These are phyloP conservation scores for Suhomyces panamericanus DNA, from an alignment of 1,139 yeast species.

Conservation along the genomic window DNA sequence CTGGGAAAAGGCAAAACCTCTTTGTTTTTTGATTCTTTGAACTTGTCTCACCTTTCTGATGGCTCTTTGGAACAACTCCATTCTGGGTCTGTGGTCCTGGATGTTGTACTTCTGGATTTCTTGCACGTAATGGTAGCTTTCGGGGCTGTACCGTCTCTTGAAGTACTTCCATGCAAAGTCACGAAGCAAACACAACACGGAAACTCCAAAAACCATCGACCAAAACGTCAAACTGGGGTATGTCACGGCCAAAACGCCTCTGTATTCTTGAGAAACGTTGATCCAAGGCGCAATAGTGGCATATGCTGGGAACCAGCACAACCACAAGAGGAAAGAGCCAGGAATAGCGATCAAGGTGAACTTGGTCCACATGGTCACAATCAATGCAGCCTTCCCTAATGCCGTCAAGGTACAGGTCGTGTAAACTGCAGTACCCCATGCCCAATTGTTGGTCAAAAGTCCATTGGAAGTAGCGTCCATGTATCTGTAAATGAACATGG, in stretches of 20 bases:
- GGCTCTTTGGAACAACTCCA: slow-evolving; percentile 96
- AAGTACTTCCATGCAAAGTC: slow-evolving; percentile 95
- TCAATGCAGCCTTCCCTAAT: slow-evolving; percentile 90
- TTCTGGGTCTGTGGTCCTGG: slow-evolving; percentile 90
- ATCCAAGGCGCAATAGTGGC: slow-evolving; percentile 82
- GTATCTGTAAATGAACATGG: slow-evolving; percentile 64
- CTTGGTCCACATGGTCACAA: slow-evolving; percentile 93
- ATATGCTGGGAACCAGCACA: slow-evolving; percentile 83
- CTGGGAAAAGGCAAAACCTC: slow-evolving; percentile 98
- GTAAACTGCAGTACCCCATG: slow-evolving; percentile 90
- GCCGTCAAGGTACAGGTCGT: slow-evolving; percentile 88
- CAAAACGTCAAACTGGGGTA: slow-evolving; percentile 83
- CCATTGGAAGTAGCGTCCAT: slow-evolving; percentile 73
- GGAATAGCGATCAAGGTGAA: slow-evolving; percentile 91
- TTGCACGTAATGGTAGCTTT: slow-evolving; percentile 91
- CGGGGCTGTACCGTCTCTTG: slow-evolving; percentile 88
- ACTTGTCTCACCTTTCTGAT: slow-evolving; percentile 97
- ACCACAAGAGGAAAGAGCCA: slow-evolving; percentile 86
- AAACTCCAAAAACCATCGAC: slow-evolving; percentile 76
- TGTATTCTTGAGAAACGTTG: slow-evolving; percentile 79
- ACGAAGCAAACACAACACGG: slow-evolving; percentile 75
- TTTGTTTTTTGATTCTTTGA: slow-evolving; percentile 95
- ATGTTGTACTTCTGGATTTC: slow-evolving; percentile 95
- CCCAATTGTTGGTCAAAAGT: slow-evolving; percentile 83
- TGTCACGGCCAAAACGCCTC: slow-evolving; percentile 73